Evolutionary conservation across 805 yeast genomes (phyloP), one percentile per base, ranked within the genome.

Genomic region (Citeromyces matritensis): DNA sequence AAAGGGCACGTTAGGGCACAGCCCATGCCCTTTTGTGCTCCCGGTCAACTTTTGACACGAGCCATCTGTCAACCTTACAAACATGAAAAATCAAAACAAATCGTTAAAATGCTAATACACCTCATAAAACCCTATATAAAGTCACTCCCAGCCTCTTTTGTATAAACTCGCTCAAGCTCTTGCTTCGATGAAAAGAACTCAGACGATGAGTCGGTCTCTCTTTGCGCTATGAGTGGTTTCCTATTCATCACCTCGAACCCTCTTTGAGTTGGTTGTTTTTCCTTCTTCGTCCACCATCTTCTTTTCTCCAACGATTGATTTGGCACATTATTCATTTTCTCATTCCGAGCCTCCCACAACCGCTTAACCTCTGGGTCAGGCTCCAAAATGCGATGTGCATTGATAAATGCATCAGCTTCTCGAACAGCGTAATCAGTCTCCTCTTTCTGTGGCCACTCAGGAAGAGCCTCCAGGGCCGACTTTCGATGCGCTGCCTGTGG

Each of bases 391-490:
- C 63, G 52, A 38, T 50, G 58, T 30, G 59, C 59, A 27, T 57
- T 52, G 41, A 55, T 65, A 35, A 69, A 69, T 23, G 58, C 40
- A 44, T 74, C 82, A 1, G 70, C 74, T 43, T 74, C 82, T 36
- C 82, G 53, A 2, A 65, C 64, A 0, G 75, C 64, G 46, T 73
- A 73, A 44, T 74, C 75, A 8, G 50, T 24, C 7, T 7, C 21
- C 7, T 17, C 21, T 17, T 7, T 17, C 21, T 17, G 21, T 12
- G 29, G 35, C 12, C 14, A 12, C 19, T 26, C 27, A 9, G 53
- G 48, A 10, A 45, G 25, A 2, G 38, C 47, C 30, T 42, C 35
- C 9, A 49, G 30, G 2, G 51, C 29, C 34, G 29, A 26, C 7
- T 7, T 17, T 7, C 21, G 21, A 7, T 17, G 21, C 7, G 7